Evolutionary conservation across 331 rosid genomes (phyloP), one percentile per base, ranked within the genome.

Genomic region (Rosa hybrid): DNA sequence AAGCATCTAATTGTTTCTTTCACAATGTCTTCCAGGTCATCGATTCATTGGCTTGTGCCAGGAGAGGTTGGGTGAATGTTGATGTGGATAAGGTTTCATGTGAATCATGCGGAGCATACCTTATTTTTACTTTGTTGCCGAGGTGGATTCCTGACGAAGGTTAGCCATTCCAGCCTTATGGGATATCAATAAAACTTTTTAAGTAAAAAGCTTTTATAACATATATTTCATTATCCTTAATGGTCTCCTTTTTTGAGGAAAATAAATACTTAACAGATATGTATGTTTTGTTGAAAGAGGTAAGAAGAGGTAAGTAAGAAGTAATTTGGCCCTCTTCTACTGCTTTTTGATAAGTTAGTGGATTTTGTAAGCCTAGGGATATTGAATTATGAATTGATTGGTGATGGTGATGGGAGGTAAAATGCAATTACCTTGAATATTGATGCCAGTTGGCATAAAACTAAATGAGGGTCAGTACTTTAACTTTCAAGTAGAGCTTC

Each of bases 11-110:
- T 38, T 65, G 59, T 74, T 71, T 64, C 64, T 64, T 59, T 34
- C 50, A 63, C 75, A 78, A 77, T 78, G 84, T 41, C 78, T 56
- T 88, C 78, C 90, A 93, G 99, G 83, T 84, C 44, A 81, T 92
- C 74, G 81, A 86, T 89, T 86, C 97, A 14, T 81, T 90, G 89
- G 87, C 95, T 81, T 96, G 99, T 88, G 97, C 98, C 76, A 97
- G 87, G 82, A 93, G 87, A 87, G 99, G 99, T 82, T 96, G 99
- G 99, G 83, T 88, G 72, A 88, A 89, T 86, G 85, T 90, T 20
- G 94, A 92, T 71, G 90, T 83, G 39, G 97, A 96, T 84, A 93
- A 91, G 84, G 84, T 96, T 86, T 91, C 83, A 12, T 96, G 99
- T 34, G 99, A 96, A 74, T 90, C 97, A 56, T 96, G 99, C 78